A percentile compares a stretch with the other conserved stretches of the same genome.
Conservation (phyloP, 2,329 filamentous ascomycete species). For the Venturia aucupariae region DNA sequence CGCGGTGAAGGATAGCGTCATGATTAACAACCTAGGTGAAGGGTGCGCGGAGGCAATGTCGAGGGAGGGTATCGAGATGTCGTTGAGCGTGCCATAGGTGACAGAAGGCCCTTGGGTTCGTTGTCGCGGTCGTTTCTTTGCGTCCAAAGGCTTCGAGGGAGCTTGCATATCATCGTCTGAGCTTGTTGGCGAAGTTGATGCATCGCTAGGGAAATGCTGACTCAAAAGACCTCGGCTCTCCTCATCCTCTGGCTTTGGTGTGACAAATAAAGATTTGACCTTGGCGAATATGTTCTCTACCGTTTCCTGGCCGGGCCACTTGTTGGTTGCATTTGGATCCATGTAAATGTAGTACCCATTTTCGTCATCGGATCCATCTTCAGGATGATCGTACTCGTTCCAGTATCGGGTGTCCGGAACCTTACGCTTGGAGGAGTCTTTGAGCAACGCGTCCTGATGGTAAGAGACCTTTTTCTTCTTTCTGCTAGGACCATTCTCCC, state of each 20-base stretch:
- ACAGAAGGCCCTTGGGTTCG: not conserved
- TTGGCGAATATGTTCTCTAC: not conserved
- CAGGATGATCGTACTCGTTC: constrained; percentile 82
- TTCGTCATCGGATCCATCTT: constrained; percentile 50
- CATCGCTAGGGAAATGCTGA: not conserved
- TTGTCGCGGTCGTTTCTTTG: not conserved
- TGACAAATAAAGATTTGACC: not conserved
- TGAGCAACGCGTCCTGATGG: not conserved
- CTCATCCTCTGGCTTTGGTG: not conserved
- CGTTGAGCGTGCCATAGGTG: not conserved
- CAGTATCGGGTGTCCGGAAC: constrained; percentile 46
- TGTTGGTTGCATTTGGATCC: constrained; percentile 49
- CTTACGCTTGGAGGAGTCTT: not conserved
- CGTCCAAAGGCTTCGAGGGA: not conserved
- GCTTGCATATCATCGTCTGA: constrained; percentile 4
- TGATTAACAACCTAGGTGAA: constrained; percentile 27
- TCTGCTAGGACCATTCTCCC: not conserved
- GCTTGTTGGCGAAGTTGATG: not conserved
- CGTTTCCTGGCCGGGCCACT: constrained; percentile 9
- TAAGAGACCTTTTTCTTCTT: constrained; percentile 2
- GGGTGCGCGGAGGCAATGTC: constrained; percentile 17
- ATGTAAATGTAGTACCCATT: constrained; percentile 62
- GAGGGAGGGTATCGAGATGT: constrained; percentile 1
- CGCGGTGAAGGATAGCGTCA: constrained; percentile 39
- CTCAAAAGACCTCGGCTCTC: not conserved